These are phyloP conservation scores for Penicillium brasilianum DNA, from an alignment of 2,329 filamentous ascomycete genomes.

Conservation along the genomic window DNA sequence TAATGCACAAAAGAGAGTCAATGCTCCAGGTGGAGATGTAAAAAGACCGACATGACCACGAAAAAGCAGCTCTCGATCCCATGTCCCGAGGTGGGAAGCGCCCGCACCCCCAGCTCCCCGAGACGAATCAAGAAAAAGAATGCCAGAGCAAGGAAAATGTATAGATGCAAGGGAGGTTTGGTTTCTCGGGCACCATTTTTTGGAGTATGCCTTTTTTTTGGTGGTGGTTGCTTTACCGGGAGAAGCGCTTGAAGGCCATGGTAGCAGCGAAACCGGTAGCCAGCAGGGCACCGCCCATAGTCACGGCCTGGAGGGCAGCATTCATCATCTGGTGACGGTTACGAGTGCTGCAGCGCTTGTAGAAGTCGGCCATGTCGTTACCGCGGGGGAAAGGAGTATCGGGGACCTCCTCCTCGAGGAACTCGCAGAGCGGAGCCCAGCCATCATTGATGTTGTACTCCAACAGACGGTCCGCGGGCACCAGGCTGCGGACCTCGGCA, in stretches of 20 bases:
- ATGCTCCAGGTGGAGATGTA: neutral
- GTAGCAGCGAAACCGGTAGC: constrained; percentile 51
- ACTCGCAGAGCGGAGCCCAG: constrained; percentile 61
- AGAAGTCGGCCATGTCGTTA: constrained; percentile 61
- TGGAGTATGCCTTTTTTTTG: neutral
- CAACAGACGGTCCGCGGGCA: constrained; percentile 57
- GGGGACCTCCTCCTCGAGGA: constrained; percentile 58
- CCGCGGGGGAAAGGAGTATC: constrained; percentile 57
- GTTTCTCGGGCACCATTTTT: neutral
- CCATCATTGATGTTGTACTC: constrained; percentile 61
- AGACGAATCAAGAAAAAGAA: constrained; percentile 4
- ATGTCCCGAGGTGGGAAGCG: neutral
- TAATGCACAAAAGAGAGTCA: neutral
- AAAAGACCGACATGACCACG: neutral
- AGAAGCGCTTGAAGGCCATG: constrained; percentile 49
- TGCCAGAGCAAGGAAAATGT: constrained; percentile 4
- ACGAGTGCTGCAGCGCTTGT: constrained; percentile 58
- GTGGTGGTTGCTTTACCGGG: constrained; percentile 26
- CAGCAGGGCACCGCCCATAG: constrained; percentile 55
- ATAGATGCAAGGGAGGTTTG: constrained; percentile 3
- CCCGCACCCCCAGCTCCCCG: neutral
- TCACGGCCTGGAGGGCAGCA: constrained; percentile 56
- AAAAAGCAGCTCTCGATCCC: neutral
- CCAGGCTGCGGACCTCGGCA: constrained; percentile 55
- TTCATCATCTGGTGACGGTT: constrained; percentile 64